Conservation (phyloP, 2,329 filamentous ascomycete species). For the Fusarium solani-melongenae region DNA sequence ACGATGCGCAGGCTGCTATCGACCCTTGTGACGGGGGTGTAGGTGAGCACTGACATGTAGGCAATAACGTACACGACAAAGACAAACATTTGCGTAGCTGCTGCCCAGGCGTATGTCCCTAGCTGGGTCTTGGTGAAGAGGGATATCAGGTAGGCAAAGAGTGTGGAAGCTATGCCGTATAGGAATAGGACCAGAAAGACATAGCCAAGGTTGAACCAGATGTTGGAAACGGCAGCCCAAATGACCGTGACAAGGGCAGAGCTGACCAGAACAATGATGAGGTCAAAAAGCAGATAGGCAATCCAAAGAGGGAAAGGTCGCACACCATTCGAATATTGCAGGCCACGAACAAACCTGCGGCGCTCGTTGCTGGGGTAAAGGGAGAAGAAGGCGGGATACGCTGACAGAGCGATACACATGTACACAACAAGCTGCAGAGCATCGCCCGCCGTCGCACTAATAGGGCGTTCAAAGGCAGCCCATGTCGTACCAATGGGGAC, state of each 20-base stretch:
- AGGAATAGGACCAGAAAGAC: slow-evolving; percentile 84
- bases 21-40: slow-evolving; percentile 75
- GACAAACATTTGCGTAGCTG: slow-evolving; percentile 77
- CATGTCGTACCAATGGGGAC: slow-evolving; percentile 78
- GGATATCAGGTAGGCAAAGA: slow-evolving; percentile 84
- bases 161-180: slow-evolving; percentile 81
- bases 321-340: slow-evolving; percentile 94
- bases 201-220: slow-evolving; percentile 85
- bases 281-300: slow-evolving; percentile 85
- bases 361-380: slow-evolving; percentile 90
- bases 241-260: slow-evolving; percentile 75
- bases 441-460: slow-evolving; percentile 74
- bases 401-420: slow-evolving; percentile 80
- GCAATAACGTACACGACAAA: slow-evolving; percentile 79
- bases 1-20: slow-evolving; percentile 75
- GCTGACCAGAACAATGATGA: slow-evolving; percentile 73
- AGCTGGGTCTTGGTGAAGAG: slow-evolving; percentile 83
- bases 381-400: slow-evolving; percentile 87
- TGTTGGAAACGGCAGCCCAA: slow-evolving; percentile 70
- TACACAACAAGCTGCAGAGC: slow-evolving; percentile 84
- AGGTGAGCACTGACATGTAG: slow-evolving; percentile 79
- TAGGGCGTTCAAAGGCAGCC: slow-evolving; percentile 80
- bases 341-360: slow-evolving; percentile 79
- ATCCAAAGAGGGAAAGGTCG: slow-evolving; percentile 85
- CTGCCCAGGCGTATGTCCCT: slow-evolving; percentile 85